These are phyloP conservation scores for Cladorrhinum sp. DNA, from an alignment of 2,329 filamentous ascomycete species.

Conservation along the genomic window DNA sequence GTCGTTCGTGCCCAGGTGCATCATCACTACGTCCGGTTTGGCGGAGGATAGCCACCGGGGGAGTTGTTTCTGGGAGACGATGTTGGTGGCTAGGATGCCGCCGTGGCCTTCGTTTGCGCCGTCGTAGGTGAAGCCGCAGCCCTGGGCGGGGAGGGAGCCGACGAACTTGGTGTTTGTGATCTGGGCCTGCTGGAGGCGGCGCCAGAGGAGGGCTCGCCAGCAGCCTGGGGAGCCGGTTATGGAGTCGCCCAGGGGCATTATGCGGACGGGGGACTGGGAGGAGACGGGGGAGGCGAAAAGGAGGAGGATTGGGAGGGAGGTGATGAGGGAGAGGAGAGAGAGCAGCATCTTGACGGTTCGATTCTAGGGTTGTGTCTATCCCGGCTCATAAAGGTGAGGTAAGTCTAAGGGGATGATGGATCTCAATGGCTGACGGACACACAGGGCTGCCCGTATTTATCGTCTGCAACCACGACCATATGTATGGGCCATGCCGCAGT, in stretches of 20 bases:
- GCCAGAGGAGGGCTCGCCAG: conserved; percentile 35
- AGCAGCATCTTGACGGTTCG: neutral
- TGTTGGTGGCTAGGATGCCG: conserved; percentile 39
- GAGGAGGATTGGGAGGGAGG: conserved; percentile 1
- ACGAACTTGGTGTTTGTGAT: conserved; percentile 36
- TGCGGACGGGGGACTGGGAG: conserved; percentile 16
- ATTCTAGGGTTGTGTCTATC: too few relatives aligned
- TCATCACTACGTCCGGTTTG: conserved; percentile 42
- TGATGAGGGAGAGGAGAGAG: neutral
- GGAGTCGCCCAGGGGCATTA: conserved; percentile 30
- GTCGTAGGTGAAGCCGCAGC: conserved; percentile 39
- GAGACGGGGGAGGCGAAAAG: neutral
- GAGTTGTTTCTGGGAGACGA: conserved; percentile 37
- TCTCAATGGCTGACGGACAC: too few relatives aligned
- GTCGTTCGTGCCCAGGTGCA: conserved; percentile 44
- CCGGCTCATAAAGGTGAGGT: too few relatives aligned
- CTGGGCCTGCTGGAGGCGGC: conserved; percentile 30
- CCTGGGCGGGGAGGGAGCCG: conserved; percentile 33
- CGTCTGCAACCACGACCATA: too few relatives aligned
- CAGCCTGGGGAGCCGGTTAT: conserved; percentile 32
- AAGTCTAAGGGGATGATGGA: neutral
- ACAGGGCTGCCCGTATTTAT: too few relatives aligned
- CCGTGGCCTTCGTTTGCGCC: conserved; percentile 45
- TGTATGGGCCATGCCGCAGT: too few relatives aligned
- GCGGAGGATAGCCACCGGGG: conserved; percentile 37